Conservation (phyloP, 208 protist genomes). For the Herpetomonas tarakana region DNA sequence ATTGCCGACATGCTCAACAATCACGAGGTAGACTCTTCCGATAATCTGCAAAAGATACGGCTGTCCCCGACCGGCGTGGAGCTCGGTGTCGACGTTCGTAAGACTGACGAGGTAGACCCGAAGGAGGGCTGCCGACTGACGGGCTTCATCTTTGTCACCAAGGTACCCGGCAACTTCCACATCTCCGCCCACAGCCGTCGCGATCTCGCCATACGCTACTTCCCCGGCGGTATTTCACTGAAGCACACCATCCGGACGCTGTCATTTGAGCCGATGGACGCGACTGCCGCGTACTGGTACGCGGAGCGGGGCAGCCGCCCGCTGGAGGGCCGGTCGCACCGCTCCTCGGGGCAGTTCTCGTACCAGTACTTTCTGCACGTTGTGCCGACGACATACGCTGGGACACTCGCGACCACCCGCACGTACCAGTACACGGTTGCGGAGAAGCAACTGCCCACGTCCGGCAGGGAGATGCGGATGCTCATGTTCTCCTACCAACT, state of each 20-base stretch:
- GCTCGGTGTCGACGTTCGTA: conserved; percentile 12
- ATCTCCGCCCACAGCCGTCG: conserved; percentile 33
- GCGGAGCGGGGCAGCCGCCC: conserved; percentile 19
- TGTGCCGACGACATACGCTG: conserved; percentile 43
- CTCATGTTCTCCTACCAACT: conserved; percentile 91
- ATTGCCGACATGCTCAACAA: conserved; percentile 43
- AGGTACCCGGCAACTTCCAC: conserved; percentile 60
- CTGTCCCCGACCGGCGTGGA: conserved; percentile 14
- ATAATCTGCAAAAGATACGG: conserved; percentile 26
- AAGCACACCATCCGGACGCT: conserved; percentile 39
- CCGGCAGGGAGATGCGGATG: conserved; percentile 27
- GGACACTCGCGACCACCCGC: conserved; percentile 16
- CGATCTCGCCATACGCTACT: conserved; percentile 8
- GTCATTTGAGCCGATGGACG: conserved; percentile 27
- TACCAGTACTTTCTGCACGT: conserved; percentile 53
- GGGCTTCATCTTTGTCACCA: conserved; percentile 37
- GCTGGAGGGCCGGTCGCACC: conserved; percentile 23
- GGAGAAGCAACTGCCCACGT: conserved; percentile 6
- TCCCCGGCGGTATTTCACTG: conserved; percentile 25
- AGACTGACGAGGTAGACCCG: conserved; percentile 11
- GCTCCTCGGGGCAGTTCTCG: conserved; percentile 1
- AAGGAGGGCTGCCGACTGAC: conserved; percentile 33
- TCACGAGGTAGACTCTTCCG: conserved; percentile 34
- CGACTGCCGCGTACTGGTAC: conserved; percentile 11
- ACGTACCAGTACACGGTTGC: conserved; percentile 47